Conservation (phyloP, 2,329 filamentous ascomycete species). For the Penicillium frequentans region DNA sequence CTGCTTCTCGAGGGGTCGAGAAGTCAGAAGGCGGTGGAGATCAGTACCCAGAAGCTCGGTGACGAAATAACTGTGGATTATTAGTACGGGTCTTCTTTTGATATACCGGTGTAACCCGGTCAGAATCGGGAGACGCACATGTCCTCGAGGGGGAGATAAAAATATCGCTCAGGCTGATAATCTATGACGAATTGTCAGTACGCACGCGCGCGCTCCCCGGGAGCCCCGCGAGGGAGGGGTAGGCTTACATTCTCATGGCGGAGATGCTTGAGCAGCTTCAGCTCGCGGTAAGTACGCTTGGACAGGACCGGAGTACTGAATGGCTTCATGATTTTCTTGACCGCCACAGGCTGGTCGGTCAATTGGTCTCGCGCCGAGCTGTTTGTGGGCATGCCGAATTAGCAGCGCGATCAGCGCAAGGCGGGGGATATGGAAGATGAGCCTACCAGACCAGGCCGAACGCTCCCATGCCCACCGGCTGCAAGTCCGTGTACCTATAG, state of each 20-base stretch:
- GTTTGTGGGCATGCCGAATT: slow-evolving; percentile 19
- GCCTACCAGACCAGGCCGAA: slow-evolving; percentile 94
- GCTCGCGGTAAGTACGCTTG: slow-evolving; percentile 94
- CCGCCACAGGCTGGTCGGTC: slow-evolving; percentile 91
- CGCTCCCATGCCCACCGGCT: slow-evolving; percentile 98
- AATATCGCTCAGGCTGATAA: slow-evolving; percentile 98
- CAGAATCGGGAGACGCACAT: slow-evolving; percentile 63
- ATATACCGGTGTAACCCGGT: neutral
- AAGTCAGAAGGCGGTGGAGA: slow-evolving; percentile 91
- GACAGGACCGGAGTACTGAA: slow-evolving; percentile 99
- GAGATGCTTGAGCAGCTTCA: slow-evolving; percentile 96
- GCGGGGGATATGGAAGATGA: slow-evolving; percentile 26
- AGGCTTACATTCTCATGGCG: slow-evolving; percentile 86
- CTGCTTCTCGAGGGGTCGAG: slow-evolving; percentile 94
- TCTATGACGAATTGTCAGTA: slow-evolving; percentile 51
- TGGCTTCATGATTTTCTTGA: slow-evolving; percentile 99
- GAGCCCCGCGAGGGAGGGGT: neutral
- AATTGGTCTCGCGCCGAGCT: slow-evolving; percentile 98
- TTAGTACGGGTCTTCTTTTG: slow-evolving; percentile 7
- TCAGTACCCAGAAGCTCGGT: slow-evolving; percentile 97
- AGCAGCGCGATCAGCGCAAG: slow-evolving; percentile 10
- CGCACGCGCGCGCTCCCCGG: neutral
- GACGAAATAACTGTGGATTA: slow-evolving; percentile 77
- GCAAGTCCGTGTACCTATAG: slow-evolving; percentile 88
- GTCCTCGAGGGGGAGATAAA: slow-evolving; percentile 98